Conservation (phyloP, 2,329 filamentous ascomycete genomes). For the Helotiales sp. region DNA sequence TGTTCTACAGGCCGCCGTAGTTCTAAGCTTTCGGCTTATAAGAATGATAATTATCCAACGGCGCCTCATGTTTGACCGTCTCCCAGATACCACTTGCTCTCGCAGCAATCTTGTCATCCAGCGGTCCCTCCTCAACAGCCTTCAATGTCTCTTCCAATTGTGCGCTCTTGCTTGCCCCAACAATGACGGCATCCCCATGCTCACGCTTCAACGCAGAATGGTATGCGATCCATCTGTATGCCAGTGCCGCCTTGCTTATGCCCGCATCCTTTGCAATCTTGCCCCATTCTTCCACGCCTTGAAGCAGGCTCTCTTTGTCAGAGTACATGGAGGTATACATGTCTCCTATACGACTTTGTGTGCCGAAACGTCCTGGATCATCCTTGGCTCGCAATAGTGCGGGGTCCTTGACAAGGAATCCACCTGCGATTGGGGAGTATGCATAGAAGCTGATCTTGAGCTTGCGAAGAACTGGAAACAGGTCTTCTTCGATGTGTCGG, state of each 20-base stretch:
- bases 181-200: constrained; percentile 35
- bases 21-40: background rate
- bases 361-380: constrained; percentile 29
- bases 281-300: constrained; percentile 32
- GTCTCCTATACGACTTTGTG: constrained; percentile 10
- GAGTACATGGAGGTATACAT: constrained; percentile 27
- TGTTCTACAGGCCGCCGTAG: background rate
- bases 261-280: constrained; percentile 33
- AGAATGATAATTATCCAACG: constrained; percentile 22
- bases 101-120: constrained; percentile 21
- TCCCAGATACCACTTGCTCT: constrained; percentile 28
- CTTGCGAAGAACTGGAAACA: constrained; percentile 54
- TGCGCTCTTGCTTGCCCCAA: constrained; percentile 25
- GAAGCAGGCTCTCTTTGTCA: constrained; percentile 18
- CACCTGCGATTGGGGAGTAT: constrained; percentile 66
- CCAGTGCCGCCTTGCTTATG: constrained; percentile 36
- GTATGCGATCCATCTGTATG: constrained; percentile 39
- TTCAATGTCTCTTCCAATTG: constrained; percentile 29
- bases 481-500: constrained; percentile 58
- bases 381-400: constrained; percentile 7
- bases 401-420: constrained; percentile 49
- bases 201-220: constrained; percentile 31
- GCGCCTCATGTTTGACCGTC: constrained; percentile 29
- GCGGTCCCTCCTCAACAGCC: constrained; percentile 24
- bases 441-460: constrained; percentile 42